A percentile compares a stretch with the other conserved stretches of the same genome.
Evolutionary conservation across 352 stramenopile genomes (phyloP).

Genomic region (Peronospora destructor): DNA sequence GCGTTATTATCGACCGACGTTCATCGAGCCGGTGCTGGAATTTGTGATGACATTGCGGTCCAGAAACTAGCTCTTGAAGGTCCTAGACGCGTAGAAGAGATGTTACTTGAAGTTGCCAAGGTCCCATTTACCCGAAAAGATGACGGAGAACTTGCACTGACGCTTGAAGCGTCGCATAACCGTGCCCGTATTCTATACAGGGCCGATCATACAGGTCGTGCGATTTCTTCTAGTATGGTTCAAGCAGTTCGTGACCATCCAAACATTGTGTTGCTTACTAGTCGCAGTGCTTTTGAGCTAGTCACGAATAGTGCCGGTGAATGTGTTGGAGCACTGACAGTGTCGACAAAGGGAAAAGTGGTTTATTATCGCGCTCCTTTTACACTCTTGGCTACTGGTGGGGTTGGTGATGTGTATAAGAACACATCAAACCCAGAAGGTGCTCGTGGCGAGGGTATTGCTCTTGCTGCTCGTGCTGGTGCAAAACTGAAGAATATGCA

Average conservation of each 20-base stretch:
- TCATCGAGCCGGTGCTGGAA: constrained; percentile 80
- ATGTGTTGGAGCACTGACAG: constrained; percentile 71
- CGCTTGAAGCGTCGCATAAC: constrained; percentile 89
- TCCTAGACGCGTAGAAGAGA: constrained; percentile 80
- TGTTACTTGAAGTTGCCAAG: constrained; percentile 82
- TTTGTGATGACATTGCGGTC: constrained; percentile 88
- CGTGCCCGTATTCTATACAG: constrained; percentile 91
- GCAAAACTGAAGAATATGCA: constrained; percentile 88
- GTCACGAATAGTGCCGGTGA: constrained; percentile 48
- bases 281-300: constrained; percentile 68
- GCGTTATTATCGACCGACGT: constrained; percentile 86
- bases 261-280: constrained; percentile 74
- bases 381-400: constrained; percentile 90
- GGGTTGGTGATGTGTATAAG: constrained; percentile 90
- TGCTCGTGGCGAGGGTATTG: constrained; percentile 64
- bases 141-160: constrained; percentile 63
- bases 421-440: constrained; percentile 92
- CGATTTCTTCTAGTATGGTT: constrained; percentile 90
- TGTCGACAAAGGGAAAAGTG: constrained; percentile 46
- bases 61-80: constrained; percentile 90
- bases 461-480: constrained; percentile 69
- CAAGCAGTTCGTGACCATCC: constrained; percentile 77
- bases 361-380: constrained; percentile 71
- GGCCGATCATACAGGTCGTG: constrained; percentile 88
- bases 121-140: constrained; percentile 86